phyloP scores from a whole-genome alignment of 2,329 filamentous ascomycete genomes.

The Cucurbitaria berberidis region DNA sequence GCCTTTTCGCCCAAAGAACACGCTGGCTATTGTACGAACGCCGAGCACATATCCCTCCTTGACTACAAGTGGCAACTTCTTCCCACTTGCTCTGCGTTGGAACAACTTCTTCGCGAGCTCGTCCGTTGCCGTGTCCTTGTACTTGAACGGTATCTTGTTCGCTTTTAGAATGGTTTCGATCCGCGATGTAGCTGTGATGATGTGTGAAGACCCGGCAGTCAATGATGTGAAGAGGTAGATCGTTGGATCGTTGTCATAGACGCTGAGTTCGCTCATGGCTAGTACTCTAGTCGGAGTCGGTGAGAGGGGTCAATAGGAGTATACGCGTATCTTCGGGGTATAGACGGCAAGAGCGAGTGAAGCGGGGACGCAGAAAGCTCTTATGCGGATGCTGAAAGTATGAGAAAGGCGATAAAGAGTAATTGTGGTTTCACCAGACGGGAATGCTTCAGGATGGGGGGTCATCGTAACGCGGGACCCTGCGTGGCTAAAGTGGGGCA shows the following conservation, averaged over 20 bases:
- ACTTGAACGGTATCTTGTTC: slow-evolving; percentile 92
- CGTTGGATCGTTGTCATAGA: slow-evolving; percentile 54
- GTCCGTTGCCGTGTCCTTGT: slow-evolving; percentile 88
- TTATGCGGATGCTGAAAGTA: not conserved
- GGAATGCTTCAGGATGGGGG: slow-evolving; percentile 13
- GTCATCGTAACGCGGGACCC: not conserved
- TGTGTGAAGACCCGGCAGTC: slow-evolving; percentile 93
- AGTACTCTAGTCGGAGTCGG: slow-evolving; percentile 8
- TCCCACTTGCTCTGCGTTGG: slow-evolving; percentile 81
- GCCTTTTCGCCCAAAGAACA: not conserved
- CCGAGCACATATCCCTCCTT: slow-evolving; percentile 86
- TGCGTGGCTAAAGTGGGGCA: slow-evolving; percentile 10
- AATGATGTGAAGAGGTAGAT: slow-evolving; percentile 97
- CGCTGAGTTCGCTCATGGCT: slow-evolving; percentile 49
- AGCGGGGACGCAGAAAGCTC: not conserved
- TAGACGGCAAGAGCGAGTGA: not conserved
- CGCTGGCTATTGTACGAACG: not conserved
- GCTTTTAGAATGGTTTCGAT: slow-evolving; percentile 95
- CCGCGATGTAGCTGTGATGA: slow-evolving; percentile 92
- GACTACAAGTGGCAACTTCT: slow-evolving; percentile 87
- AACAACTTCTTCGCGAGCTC: slow-evolving; percentile 87
- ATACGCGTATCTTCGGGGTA: not conserved
- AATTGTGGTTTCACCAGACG: slow-evolving; percentile 12
- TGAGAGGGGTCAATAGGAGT: slow-evolving; percentile 1
- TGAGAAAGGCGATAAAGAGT: slow-evolving; percentile 3